Conservation (phyloP, 2,329 filamentous ascomycete species). For the Trichoderma cornu-damae region DNA sequence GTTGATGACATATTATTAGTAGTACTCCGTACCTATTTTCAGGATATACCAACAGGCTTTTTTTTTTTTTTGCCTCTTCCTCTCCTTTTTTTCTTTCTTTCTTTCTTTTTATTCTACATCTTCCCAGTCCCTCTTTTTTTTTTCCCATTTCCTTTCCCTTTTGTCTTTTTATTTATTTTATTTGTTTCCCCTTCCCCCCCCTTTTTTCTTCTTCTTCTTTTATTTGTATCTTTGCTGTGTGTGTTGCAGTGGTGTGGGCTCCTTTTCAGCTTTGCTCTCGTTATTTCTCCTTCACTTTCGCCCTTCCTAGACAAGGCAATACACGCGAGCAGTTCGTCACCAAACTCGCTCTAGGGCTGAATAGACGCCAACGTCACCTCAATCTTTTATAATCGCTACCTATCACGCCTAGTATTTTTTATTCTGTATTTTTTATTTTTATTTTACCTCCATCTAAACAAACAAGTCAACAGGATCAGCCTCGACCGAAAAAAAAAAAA, state of each 20-base stretch:
- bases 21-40: not conserved
- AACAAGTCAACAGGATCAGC: not conserved
- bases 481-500: not conserved
- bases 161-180: not conserved
- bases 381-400: not conserved
- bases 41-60: not conserved
- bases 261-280: not conserved
- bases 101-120: not conserved
- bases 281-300: not conserved
- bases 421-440: no score
- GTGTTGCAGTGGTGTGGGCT: not conserved
- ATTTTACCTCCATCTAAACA: not conserved
- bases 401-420: not conserved
- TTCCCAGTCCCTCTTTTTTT: not conserved
- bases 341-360: not conserved
- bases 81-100: slow-evolving; percentile 2
- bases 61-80: not conserved
- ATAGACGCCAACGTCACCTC: not conserved
- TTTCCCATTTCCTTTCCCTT: not conserved
- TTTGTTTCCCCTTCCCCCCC: not conserved
- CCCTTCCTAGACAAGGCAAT: not conserved
- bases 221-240: not conserved
- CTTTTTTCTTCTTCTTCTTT: not conserved
- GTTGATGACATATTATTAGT: no score
- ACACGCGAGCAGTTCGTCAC: not conserved